phyloP scores from a whole-genome alignment of 2,329 filamentous ascomycete genomes.

The Fusarium odoratissimum region DNA sequence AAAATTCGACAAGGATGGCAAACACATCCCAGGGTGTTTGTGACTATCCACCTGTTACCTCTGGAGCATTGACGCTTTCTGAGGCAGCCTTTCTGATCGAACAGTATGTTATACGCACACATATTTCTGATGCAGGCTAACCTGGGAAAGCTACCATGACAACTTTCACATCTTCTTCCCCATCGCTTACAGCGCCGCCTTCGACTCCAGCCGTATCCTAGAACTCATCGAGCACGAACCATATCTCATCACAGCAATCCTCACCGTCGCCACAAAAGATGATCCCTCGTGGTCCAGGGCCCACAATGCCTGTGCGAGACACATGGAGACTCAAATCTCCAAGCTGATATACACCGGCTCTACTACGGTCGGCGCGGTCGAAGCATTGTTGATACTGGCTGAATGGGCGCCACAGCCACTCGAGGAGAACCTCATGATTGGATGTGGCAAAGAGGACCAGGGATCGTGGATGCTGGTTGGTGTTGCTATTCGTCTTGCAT shows the following conservation, averaged over 20 bases:
- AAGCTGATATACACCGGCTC: slow-evolving; percentile 74
- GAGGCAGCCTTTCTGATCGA: slow-evolving; percentile 43
- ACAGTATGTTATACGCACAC: slow-evolving; percentile 37
- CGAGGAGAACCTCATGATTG: slow-evolving; percentile 70
- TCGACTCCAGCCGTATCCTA: slow-evolving; percentile 63
- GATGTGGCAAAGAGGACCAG: slow-evolving; percentile 78
- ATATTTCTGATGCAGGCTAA: background rate
- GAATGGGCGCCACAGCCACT: slow-evolving; percentile 79
- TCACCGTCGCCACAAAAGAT: slow-evolving; percentile 79
- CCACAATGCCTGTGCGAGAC: slow-evolving; percentile 73
- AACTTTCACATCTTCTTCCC: slow-evolving; percentile 79
- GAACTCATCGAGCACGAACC: slow-evolving; percentile 70
- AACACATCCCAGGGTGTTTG: slow-evolving; percentile 2
- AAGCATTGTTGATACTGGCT: slow-evolving; percentile 75
- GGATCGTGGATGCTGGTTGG: slow-evolving; percentile 84
- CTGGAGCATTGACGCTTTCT: slow-evolving; percentile 46
- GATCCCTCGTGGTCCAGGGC: slow-evolving; percentile 71
- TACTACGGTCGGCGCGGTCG: slow-evolving; percentile 76
- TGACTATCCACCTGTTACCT: slow-evolving; percentile 49
- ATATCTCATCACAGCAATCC: slow-evolving; percentile 75
- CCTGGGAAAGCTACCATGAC: slow-evolving; percentile 64
- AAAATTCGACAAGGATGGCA: background rate
- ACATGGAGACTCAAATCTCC: slow-evolving; percentile 77
- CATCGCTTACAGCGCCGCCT: slow-evolving; percentile 70
- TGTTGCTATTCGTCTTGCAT: slow-evolving; percentile 74